phyloP scores from a whole-genome alignment of 768 basidiomycete species.

The Xerocomus brunneocitrinus region DNA sequence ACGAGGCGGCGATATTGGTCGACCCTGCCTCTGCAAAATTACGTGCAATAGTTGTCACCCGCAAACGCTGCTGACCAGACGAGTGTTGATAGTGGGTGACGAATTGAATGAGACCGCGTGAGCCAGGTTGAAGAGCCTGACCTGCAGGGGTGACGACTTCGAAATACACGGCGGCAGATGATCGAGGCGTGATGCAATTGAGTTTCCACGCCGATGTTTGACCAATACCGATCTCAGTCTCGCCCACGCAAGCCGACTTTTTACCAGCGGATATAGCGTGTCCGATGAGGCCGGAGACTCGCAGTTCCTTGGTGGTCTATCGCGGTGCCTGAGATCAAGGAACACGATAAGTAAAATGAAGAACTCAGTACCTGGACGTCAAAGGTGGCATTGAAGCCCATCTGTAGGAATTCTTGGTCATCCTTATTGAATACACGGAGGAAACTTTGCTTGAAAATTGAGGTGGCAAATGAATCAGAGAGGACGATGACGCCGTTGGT shows the following conservation, averaged over 20 bases:
- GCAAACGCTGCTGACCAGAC: constrained; percentile 88
- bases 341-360: neutral
- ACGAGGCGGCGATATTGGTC: constrained; percentile 85
- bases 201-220: constrained; percentile 99
- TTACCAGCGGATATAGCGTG: constrained; percentile 97
- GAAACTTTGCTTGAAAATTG: constrained; percentile 99
- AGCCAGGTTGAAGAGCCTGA: constrained; percentile 83
- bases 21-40: constrained; percentile 98
- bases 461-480: constrained; percentile 94
- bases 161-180: constrained; percentile 91
- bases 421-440: constrained; percentile 90
- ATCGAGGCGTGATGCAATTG: constrained; percentile 82
- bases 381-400: constrained; percentile 99
- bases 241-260: constrained; percentile 93
- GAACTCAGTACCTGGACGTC: constrained; percentile 75
- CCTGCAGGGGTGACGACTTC: constrained; percentile 98
- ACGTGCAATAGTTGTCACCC: constrained; percentile 97
- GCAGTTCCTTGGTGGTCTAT: constrained; percentile 97
- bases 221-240: constrained; percentile 98
- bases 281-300: constrained; percentile 95
- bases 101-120: constrained; percentile 94
- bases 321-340: constrained; percentile 2
- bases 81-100: constrained; percentile 98
- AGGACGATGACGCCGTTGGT: constrained; percentile 96
- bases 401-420: constrained; percentile 83